Evolutionary conservation across 106 monocot genomes (phyloP).

Genomic region (Phalaenopsis equestris): DNA sequence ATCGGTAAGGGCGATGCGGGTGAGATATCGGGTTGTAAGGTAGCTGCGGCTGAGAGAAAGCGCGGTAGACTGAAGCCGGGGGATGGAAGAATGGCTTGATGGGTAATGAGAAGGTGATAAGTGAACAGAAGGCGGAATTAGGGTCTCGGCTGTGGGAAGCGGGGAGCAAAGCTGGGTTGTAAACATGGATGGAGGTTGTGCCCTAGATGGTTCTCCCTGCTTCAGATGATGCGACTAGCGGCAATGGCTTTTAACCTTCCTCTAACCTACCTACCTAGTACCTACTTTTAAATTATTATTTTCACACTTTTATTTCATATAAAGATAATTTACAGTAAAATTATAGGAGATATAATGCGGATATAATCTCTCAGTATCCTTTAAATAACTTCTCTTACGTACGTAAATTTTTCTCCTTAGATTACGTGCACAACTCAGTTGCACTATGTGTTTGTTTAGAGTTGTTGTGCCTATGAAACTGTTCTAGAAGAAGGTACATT

Average conservation of each 20-base stretch:
- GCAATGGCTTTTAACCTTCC: not conserved
- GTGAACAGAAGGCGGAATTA: not conserved
- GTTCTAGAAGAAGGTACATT: too few relatives aligned
- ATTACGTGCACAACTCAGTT: too few relatives aligned
- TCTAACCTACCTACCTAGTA: too few relatives aligned
- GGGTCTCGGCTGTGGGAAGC: not conserved
- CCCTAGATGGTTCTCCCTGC: not conserved
- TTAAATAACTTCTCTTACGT: too few relatives aligned
- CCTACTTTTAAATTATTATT: too few relatives aligned
- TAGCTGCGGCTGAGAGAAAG: not conserved
- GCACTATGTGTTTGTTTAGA: too few relatives aligned
- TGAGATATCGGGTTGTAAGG: not conserved
- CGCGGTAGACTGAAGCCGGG: not conserved
- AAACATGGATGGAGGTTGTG: not conserved
- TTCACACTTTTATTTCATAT: too few relatives aligned
- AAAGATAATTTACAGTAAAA: too few relatives aligned
- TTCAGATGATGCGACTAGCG: not conserved
- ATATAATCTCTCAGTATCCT: too few relatives aligned
- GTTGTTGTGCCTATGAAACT: too few relatives aligned
- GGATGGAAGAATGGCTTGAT: not conserved
- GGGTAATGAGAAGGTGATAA: not conserved
- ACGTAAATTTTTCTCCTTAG: too few relatives aligned
- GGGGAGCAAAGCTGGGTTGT: not conserved
- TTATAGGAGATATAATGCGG: too few relatives aligned
- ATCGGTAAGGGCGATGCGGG: not conserved